Conservation (phyloP, 225 moss, liverwort and hornwort species). For the Rhytidiadelphus loreus region DNA sequence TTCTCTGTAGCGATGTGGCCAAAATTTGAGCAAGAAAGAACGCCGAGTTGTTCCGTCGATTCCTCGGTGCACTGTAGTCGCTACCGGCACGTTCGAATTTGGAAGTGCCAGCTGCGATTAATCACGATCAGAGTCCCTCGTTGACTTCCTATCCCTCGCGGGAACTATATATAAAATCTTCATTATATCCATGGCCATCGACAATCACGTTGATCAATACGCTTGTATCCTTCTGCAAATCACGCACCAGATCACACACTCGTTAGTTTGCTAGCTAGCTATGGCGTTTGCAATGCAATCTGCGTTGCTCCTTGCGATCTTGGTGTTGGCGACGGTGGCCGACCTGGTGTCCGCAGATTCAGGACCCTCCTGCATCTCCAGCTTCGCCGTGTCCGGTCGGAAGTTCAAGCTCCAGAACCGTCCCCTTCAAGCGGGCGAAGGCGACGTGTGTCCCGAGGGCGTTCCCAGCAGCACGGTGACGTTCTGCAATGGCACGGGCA, state of each 20-base stretch:
- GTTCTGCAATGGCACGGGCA: not conserved
- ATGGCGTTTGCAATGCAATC: not conserved
- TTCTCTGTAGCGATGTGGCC: not conserved
- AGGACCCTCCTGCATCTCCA: not conserved
- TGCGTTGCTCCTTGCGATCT: not conserved
- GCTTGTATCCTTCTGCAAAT: not conserved
- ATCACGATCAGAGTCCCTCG: not conserved
- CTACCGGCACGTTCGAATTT: not conserved
- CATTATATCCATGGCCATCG: not conserved
- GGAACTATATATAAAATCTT: not conserved
- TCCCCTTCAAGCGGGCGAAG: not conserved
- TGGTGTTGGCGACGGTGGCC: not conserved
- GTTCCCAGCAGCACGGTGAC: constrained; percentile 1
- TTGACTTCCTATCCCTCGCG: not conserved
- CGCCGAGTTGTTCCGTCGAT: not conserved
- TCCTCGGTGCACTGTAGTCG: not conserved
- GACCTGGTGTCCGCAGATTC: not conserved
- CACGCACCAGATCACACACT: not conserved
- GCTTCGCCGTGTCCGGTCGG: not conserved
- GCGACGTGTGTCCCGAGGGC: not conserved
- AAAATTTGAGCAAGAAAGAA: not conserved
- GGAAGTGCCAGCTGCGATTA: not conserved
- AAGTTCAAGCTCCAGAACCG: constrained; percentile 6
- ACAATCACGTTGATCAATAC: not conserved
- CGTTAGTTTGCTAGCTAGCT: not conserved